phyloP scores from a whole-genome alignment of 805 yeast species.

The Wickerhamiella shivajii region DNA sequence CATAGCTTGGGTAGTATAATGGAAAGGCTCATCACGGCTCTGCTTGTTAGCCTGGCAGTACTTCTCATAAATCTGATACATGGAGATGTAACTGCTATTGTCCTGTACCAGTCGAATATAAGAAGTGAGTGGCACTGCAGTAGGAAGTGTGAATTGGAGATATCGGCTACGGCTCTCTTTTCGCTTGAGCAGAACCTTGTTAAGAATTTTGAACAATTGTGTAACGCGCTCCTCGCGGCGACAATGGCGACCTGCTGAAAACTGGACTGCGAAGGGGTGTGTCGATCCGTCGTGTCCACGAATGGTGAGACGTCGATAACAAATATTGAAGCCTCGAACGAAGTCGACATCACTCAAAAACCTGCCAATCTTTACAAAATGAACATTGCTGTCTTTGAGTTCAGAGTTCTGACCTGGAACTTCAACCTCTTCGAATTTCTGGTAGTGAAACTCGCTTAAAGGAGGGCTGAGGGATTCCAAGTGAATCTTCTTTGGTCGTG shows the following conservation, averaged over 20 bases:
- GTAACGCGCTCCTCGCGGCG: slow-evolving; percentile 91
- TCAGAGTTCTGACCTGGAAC: slow-evolving; percentile 92
- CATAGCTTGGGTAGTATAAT: slow-evolving; percentile 69
- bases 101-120: slow-evolving; percentile 83
- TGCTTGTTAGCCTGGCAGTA: slow-evolving; percentile 60
- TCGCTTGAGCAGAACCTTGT: slow-evolving; percentile 60
- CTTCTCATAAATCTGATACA: slow-evolving; percentile 78
- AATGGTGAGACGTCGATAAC: slow-evolving; percentile 76
- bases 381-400: slow-evolving; percentile 76
- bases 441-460: slow-evolving; percentile 92
- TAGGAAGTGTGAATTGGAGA: slow-evolving; percentile 72
- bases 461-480: slow-evolving; percentile 89
- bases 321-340: slow-evolving; percentile 78
- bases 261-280: slow-evolving; percentile 90
- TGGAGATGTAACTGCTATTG: slow-evolving; percentile 56
- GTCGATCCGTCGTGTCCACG: slow-evolving; percentile 88
- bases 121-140: slow-evolving; percentile 88
- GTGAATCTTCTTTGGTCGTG: slow-evolving; percentile 64
- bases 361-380: slow-evolving; percentile 84
- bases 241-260: slow-evolving; percentile 94
- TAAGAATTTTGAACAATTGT: slow-evolving; percentile 81
- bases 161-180: slow-evolving; percentile 82
- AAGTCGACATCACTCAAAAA: slow-evolving; percentile 80
- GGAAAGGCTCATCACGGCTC: slow-evolving; percentile 79
- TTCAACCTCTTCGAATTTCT: slow-evolving; percentile 93